Evolutionary conservation across 352 stramenopile species (phyloP), one percentile per base, ranked within the genome.

Genomic region (Pythium guiyangense): DNA sequence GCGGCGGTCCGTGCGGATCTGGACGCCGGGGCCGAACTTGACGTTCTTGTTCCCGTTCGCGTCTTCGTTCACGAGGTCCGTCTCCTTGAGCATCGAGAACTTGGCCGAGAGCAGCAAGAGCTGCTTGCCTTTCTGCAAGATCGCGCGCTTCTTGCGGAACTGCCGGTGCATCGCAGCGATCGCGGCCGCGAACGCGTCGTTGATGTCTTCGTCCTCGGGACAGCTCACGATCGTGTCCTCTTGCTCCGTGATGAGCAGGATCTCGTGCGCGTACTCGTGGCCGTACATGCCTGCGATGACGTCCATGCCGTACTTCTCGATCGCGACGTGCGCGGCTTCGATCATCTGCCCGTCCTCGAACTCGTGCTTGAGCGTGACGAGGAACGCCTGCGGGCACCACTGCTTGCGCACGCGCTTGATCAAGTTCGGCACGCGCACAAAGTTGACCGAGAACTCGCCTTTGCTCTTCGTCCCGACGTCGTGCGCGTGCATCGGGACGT

Each of bases 21-120:
- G 84, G 34, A 94, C 77, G 37, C 84, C 84, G 15, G 70, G 67
- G 34, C 84, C 84, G 53, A 92, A 94, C 64, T 85, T 79, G 42
- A 92, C 80, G 57, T 92, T 92, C 66, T 92, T 94, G 73, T 92
- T 92, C 49, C 84, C 84, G 4, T 90, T 63, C 1, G 84, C 84
- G 58, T 94, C 84, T 66, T 89, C 82, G 54, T 92, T 94, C 43
- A 94, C 73, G n/a, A 90, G 50, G 18, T 94, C 84, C 29, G 82
- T 88, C 44, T 91, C 82, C 54, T 92, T 94, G 22, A 92, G 77
- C 84, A 94, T 94, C 14, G 80, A 88, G 35, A 94, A 94, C 54
- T 94, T 94, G 55, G 84, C 84, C 52, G 84, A 90, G 15, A 94
- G 67, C 39, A 94, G 63, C 47, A 94, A 49, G 11, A 94, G 57